Conservation (phyloP, 495 filamentous ascomycete genomes). For the Penicillium diatomitis region DNA sequence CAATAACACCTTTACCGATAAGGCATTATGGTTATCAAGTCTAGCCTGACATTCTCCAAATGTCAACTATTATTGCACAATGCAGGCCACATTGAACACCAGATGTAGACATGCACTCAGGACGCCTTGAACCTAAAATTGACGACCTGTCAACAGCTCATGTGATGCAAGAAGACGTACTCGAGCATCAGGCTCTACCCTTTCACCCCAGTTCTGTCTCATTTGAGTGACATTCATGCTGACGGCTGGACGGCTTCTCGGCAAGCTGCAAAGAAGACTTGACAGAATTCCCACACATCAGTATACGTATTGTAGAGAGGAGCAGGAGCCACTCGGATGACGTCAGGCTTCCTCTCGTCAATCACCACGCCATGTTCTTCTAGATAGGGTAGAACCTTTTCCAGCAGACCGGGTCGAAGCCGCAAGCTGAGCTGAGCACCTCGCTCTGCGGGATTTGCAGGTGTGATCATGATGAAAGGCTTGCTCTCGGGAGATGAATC, state of each 20-base stretch:
- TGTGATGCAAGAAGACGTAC: no score
- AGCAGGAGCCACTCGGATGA: constrained; percentile 84
- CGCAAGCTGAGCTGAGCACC: constrained; percentile 82
- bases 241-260: constrained; percentile 20
- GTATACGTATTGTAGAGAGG: constrained; percentile 80
- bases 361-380: constrained; percentile 66
- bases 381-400: constrained; percentile 56
- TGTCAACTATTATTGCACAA: no score
- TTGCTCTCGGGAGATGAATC: constrained; percentile 28
- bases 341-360: constrained; percentile 84
- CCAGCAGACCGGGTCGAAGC: constrained; percentile 58
- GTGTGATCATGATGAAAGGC: constrained; percentile 75
- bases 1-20: no score
- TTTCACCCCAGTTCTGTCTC: not conserved
- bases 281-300: constrained; percentile 71
- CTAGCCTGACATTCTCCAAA: no score
- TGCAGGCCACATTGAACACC: no score
- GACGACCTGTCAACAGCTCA: no score
- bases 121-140: no score
- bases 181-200: no score
- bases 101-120: no score
- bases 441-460: constrained; percentile 56
- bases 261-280: constrained; percentile 37
- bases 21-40: no score
- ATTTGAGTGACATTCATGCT: constrained; percentile 2